phyloP scores from a whole-genome alignment of 768 basidiomycete species.

The Leucocoprinus leucothites region DNA sequence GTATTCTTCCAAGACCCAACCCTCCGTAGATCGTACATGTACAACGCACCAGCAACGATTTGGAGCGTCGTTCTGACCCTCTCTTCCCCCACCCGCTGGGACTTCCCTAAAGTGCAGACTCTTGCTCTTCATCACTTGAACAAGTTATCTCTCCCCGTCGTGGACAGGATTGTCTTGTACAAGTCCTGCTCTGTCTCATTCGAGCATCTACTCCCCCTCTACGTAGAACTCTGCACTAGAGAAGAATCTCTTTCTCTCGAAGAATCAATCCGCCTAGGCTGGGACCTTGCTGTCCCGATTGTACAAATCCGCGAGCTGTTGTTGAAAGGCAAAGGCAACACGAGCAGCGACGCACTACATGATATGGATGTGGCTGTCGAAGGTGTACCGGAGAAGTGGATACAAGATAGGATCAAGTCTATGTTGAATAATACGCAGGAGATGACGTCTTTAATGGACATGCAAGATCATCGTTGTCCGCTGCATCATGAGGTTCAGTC shows the following conservation, averaged over 20 bases:
- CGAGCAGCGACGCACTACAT: neutral
- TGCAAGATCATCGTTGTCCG: neutral
- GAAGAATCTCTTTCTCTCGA: constrained; percentile 45
- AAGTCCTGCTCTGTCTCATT: constrained; percentile 47
- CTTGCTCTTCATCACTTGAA: constrained; percentile 56
- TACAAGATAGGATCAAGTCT: neutral
- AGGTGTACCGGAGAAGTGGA: neutral
- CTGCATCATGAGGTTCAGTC: neutral
- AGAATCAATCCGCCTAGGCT: constrained; percentile 54
- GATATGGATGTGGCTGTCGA: neutral
- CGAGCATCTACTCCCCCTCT: constrained; percentile 47
- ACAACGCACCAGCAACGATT: constrained; percentile 20
- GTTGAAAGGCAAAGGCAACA: neutral
- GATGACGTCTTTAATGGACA: neutral
- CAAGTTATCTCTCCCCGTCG: constrained; percentile 33
- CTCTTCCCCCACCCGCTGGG: constrained; percentile 34
- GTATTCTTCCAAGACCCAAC: neutral
- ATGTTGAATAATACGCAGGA: neutral
- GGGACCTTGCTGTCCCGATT: constrained; percentile 42
- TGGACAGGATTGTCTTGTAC: constrained; percentile 56
- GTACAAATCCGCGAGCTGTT: constrained; percentile 5
- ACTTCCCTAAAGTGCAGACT: constrained; percentile 46
- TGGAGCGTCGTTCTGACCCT: constrained; percentile 1
- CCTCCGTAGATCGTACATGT: neutral
- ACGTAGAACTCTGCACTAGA: constrained; percentile 50